Conservation (phyloP, 2,329 filamentous ascomycete species). For the Akanthomyces muscarius region DNA sequence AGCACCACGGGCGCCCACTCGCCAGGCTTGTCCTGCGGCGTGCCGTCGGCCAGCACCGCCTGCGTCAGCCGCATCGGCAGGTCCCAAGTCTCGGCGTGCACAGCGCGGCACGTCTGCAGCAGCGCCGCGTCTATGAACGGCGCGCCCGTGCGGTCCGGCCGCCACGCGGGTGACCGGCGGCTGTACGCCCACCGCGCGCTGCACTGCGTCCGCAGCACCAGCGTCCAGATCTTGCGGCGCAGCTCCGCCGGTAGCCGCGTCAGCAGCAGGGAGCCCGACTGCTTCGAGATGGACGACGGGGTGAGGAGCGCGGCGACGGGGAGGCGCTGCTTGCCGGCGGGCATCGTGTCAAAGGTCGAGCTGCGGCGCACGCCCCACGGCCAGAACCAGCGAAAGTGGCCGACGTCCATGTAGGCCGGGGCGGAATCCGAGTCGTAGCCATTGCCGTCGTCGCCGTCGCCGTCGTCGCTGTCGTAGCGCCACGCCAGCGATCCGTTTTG, state of each 20-base stretch:
- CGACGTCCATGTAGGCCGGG: conserved; percentile 11
- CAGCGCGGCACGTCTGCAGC: conserved; percentile 13
- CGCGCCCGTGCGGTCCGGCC: conserved; percentile 10
- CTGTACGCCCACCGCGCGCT: conserved; percentile 5
- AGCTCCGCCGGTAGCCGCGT: conserved; percentile 4
- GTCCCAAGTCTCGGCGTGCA: conserved; percentile 11
- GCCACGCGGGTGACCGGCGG: conserved; percentile 8
- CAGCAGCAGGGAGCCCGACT: not conserved
- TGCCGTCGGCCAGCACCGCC: conserved; percentile 11
- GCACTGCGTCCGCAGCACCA: conserved; percentile 10
- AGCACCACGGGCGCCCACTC: conserved; percentile 14
- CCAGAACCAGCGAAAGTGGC: conserved; percentile 16
- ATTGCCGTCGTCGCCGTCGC: not conserved
- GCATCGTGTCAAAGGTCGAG: conserved; percentile 15
- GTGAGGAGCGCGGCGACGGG: conserved; percentile 4
- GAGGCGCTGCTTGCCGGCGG: conserved; percentile 7
- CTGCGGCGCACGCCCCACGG: conserved; percentile 14
- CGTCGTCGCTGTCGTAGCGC: conserved; percentile 1
- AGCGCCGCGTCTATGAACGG: conserved; percentile 13
- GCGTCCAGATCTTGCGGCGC: not conserved
- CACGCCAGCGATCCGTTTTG: conserved; percentile 15
- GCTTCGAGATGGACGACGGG: not conserved
- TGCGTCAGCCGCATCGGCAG: conserved; percentile 12
- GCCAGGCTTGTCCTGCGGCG: conserved; percentile 3
- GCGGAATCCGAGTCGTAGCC: conserved; percentile 1